phyloP scores from a whole-genome alignment of 2,329 filamentous ascomycete species.

The Aciculosporium take region DNA sequence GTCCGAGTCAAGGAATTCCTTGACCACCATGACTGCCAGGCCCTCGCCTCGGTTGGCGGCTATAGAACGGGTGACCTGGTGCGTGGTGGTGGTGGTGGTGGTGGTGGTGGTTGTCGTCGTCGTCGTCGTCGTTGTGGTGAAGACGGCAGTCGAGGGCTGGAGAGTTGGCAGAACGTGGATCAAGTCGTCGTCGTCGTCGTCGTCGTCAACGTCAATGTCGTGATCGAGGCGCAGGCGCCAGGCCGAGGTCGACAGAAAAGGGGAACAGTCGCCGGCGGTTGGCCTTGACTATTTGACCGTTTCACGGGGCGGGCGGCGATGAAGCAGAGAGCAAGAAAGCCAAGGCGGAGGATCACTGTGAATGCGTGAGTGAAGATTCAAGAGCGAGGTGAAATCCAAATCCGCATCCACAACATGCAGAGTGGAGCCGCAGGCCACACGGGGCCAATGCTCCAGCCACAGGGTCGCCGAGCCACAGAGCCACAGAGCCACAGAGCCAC shows the following conservation, averaged over 20 bases:
- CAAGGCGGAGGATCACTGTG: slow-evolving; percentile 9
- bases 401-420: slow-evolving; percentile 5
- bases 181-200: neutral
- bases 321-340: slow-evolving; percentile 6
- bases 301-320: slow-evolving; percentile 1
- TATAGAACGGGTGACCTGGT: slow-evolving; percentile 13
- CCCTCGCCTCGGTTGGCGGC: slow-evolving; percentile 20
- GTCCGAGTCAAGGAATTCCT: slow-evolving; percentile 51
- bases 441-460: neutral
- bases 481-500: neutral
- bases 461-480: neutral
- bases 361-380: slow-evolving; percentile 14
- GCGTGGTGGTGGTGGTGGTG: slow-evolving; percentile 1
- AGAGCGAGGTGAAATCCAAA: slow-evolving; percentile 14
- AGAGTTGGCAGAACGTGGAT: neutral
- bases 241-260: slow-evolving; percentile 1
- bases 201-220: slow-evolving; percentile 6
- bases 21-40: slow-evolving; percentile 31
- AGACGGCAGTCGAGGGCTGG: neutral
- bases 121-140: no score
- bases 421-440: no score
- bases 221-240: slow-evolving; percentile 2
- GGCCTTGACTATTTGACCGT: no score
- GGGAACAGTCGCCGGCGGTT: neutral
- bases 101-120: neutral